Evolutionary conservation across 345 rosid genomes (phyloP), one percentile per base, ranked within the genome.

Genomic region (sweet orange (Citrus sinensis)): DNA sequence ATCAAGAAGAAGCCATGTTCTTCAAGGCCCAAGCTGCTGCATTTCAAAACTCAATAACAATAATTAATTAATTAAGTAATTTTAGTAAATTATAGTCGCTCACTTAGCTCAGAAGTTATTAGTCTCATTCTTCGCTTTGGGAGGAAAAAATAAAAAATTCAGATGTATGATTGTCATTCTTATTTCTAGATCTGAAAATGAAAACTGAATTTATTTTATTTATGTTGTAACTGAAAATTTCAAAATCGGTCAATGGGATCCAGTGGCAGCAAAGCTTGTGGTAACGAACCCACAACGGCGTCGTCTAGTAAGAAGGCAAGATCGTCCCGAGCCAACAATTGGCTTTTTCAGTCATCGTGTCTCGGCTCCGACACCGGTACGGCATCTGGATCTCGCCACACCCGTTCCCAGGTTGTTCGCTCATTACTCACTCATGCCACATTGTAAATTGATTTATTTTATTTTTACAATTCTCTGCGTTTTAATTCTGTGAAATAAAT

Each of bases 341-440:
- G 93, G 82, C 83, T 86, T 85, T 89, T 92, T 71, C 89, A 84
- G 76, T 92, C 97, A 51, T 86, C 91, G 64, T 93, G 98, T 68
- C 89, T 95, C 67, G 88, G 58, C 22, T 4, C 58, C 58, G 58
- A 22, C 58, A 5, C 58, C 58, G 58, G 58, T 34, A 62, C 88
- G 20, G 58, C 89, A 61, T 91, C 96, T 56, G 86, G 94, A 81
- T 91, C 95, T 83, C 85, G 80, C 69, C 80, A 86, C 27, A 54
- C 46, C 56, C 79, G 82, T 51, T 81, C 59, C 76, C 87, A 82
- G 90, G 96, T 92, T 42, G 55, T 75, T 80, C 60, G 7, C 46
- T 79, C 24, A 5, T 17, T 54, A 54, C 22, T 54, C n/a, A 54
- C 51, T 13, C 17, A 1, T 4, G 6, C 54, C 11, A 54, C 63